Evolutionary conservation across 352 stramenopile species (phyloP).

Genomic region (Peronospora destructor): DNA sequence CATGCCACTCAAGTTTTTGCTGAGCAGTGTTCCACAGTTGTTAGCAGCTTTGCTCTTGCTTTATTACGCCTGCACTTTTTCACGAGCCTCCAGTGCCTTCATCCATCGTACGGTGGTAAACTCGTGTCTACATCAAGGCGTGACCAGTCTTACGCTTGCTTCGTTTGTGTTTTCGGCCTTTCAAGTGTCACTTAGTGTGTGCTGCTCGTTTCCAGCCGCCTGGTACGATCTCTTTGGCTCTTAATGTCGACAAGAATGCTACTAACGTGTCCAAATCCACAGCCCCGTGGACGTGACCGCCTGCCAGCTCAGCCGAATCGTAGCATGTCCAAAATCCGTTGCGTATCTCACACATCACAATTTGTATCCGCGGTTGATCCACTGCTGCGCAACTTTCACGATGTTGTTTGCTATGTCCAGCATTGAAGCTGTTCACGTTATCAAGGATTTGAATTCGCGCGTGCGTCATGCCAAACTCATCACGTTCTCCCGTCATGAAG

Average conservation of each 20-base stretch:
- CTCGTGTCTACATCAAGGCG: slow-evolving; percentile 48
- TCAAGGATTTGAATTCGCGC: slow-evolving; percentile 36
- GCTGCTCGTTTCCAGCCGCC: slow-evolving; percentile 41
- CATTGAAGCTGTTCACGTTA: slow-evolving; percentile 30
- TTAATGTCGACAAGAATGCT: neutral
- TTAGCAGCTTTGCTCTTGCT: slow-evolving; percentile 39
- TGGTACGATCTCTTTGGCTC: slow-evolving; percentile 29
- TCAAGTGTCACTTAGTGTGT: slow-evolving; percentile 40
- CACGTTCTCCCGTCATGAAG: slow-evolving; percentile 31
- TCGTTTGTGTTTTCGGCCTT: slow-evolving; percentile 43
- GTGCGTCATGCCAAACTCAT: slow-evolving; percentile 36
- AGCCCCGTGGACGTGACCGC: slow-evolving; percentile 35
- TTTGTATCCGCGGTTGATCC: slow-evolving; percentile 30
- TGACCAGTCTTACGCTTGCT: slow-evolving; percentile 33
- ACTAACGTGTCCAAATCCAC: slow-evolving; percentile 1
- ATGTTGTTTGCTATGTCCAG: slow-evolving; percentile 39
- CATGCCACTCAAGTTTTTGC: slow-evolving; percentile 49
- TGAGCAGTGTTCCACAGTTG: slow-evolving; percentile 46
- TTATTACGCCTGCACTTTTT: slow-evolving; percentile 61
- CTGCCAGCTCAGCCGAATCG: slow-evolving; percentile 34
- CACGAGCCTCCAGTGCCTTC: slow-evolving; percentile 31
- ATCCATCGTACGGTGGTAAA: slow-evolving; percentile 44
- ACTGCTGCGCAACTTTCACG: slow-evolving; percentile 39
- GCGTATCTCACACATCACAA: slow-evolving; percentile 30
- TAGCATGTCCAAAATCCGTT: slow-evolving; percentile 35